Evolutionary conservation across 805 yeast species (phyloP).

Genomic region (Candida ponderosae): DNA sequence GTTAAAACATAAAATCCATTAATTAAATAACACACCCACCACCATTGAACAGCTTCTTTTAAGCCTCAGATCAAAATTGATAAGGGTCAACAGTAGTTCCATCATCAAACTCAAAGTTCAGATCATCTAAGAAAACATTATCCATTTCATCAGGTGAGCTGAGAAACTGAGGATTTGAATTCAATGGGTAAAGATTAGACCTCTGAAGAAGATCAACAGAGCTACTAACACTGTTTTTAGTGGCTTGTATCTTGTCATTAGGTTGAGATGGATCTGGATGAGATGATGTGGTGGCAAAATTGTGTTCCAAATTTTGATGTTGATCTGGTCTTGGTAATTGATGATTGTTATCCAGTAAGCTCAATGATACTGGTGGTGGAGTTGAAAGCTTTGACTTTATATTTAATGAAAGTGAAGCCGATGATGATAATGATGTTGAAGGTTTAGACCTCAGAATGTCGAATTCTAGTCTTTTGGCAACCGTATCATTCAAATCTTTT

Average conservation of each 20-base stretch:
- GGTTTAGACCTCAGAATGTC: slow-evolving; percentile 4
- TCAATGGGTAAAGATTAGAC: too few species aligned
- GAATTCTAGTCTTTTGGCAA: slow-evolving; percentile 15
- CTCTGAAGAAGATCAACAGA: too few species aligned
- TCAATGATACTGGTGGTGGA: too few species aligned
- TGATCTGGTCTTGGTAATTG: background rate
- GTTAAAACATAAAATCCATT: too few species aligned
- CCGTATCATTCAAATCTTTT: slow-evolving; percentile 10
- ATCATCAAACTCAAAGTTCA: slow-evolving; percentile 6
- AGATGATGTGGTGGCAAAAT: background rate
- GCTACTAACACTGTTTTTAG: too few species aligned
- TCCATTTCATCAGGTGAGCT: slow-evolving; percentile 4
- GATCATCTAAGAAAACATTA: slow-evolving; percentile 12
- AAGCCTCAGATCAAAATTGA: background rate
- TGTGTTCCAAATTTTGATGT: background rate
- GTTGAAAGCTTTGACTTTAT: too few species aligned
- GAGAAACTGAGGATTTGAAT: background rate
- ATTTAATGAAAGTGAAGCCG: too few species aligned
- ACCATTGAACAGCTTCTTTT: too few species aligned
- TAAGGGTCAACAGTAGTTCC: background rate
- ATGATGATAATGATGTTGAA: too few species aligned
- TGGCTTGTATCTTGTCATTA: too few species aligned
- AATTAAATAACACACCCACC: too few species aligned
- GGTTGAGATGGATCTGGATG: background rate
- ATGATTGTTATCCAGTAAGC: background rate